These are phyloP conservation scores for Sarcocystis neurona DNA, from an alignment of 169 alveolate species.

Conservation along the genomic window DNA sequence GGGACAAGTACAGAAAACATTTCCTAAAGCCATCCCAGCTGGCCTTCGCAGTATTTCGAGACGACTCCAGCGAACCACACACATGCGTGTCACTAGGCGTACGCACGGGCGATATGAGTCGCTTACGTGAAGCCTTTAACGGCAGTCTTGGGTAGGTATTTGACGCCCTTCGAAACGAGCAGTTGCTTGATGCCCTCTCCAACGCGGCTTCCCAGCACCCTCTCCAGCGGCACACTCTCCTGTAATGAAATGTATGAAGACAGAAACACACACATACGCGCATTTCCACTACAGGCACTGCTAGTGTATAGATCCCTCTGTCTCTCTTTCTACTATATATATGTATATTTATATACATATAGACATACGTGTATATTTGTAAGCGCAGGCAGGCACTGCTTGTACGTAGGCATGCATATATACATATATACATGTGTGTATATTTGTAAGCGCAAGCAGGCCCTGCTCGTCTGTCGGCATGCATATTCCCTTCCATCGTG, in stretches of 20 bases:
- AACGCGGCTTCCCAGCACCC: constrained; percentile 54
- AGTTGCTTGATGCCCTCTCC: constrained; percentile 56
- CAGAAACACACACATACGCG: not conserved
- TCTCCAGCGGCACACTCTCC: constrained; percentile 65
- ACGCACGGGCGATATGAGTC: not conserved
- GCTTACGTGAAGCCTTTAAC: constrained; percentile 39
- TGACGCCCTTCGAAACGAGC: constrained; percentile 44
- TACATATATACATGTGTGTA: not conserved
- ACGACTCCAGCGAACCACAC: too few relatives aligned
- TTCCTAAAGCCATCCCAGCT: too few relatives aligned
- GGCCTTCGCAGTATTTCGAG: too few relatives aligned
- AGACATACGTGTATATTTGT: too few relatives aligned
- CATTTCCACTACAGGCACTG: not conserved
- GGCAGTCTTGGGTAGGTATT: constrained; percentile 8
- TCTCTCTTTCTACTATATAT: not conserved
- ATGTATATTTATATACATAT: not conserved
- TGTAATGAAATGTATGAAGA: not conserved
- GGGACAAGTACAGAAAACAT: too few relatives aligned
- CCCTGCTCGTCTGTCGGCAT: too few relatives aligned
- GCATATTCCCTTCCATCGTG: too few relatives aligned
- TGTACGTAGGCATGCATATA: not conserved
- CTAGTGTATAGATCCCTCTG: not conserved
- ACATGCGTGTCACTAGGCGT: too few relatives aligned
- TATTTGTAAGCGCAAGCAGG: too few relatives aligned
- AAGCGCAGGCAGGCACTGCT: not conserved